These are phyloP conservation scores for Galerina sulciceps DNA, from an alignment of 768 basidiomycete genomes.

Conservation along the genomic window DNA sequence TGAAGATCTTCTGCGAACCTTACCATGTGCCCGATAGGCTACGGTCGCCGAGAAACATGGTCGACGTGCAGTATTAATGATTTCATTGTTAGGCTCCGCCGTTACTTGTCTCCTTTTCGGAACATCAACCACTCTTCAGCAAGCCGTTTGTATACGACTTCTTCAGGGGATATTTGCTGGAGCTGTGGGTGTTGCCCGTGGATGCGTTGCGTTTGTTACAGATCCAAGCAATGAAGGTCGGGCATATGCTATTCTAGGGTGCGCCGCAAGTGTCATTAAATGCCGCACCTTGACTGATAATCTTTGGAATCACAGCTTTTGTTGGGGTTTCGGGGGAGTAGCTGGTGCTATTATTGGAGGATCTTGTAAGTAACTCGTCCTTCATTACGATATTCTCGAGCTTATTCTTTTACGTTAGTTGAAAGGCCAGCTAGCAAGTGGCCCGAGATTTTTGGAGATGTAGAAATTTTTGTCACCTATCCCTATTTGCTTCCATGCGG, in stretches of 20 bases:
- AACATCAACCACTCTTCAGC: conserved; percentile 71
- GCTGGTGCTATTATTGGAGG: conserved; percentile 87
- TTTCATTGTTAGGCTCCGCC: conserved; percentile 86
- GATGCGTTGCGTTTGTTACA: conserved; percentile 84
- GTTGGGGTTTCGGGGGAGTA: conserved; percentile 97
- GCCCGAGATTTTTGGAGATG: conserved; percentile 71
- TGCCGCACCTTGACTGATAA: conserved; percentile 6
- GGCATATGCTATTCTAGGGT: conserved; percentile 94
- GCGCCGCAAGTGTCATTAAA: conserved; percentile 16
- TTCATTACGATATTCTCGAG: conserved; percentile 13
- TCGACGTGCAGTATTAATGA: conserved; percentile 78
- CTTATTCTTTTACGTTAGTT: conserved; percentile 44
- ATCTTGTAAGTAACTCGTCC: conserved; percentile 59
- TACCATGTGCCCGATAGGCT: conserved; percentile 48
- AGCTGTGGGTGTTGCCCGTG: conserved; percentile 92
- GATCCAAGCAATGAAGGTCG: conserved; percentile 92
- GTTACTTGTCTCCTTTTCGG: conserved; percentile 80
- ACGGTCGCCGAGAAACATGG: conserved; percentile 95
- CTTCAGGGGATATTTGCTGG: conserved; percentile 93
- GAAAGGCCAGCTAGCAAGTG: conserved; percentile 88
- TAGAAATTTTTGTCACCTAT: conserved; percentile 72
- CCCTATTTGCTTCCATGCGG: conserved; percentile 92
- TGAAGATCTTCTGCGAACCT: conserved; percentile 10
- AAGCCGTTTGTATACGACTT: conserved; percentile 86
- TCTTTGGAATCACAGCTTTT: conserved; percentile 57